Evolutionary conservation across 768 basidiomycete genomes (phyloP).

Genomic region (Gloeophyllum trabeum): DNA sequence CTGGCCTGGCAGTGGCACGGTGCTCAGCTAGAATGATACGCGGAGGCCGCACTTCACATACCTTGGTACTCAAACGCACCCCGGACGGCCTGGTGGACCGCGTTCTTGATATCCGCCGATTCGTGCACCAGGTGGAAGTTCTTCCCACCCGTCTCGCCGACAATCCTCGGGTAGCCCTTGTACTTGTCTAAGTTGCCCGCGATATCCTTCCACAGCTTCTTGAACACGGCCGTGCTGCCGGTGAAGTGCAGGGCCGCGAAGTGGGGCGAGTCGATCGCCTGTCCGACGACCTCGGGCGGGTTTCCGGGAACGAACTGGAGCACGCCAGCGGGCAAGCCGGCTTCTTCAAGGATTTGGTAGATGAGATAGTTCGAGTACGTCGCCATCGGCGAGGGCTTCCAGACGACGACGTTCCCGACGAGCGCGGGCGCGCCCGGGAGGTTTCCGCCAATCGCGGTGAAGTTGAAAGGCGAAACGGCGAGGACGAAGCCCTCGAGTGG

Average conservation of each 20-base stretch:
- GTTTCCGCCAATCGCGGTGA: constrained; percentile 96
- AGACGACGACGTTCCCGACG: constrained; percentile 89
- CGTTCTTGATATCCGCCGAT: constrained; percentile 78
- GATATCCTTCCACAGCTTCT: constrained; percentile 94
- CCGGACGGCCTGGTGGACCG: constrained; percentile 81
- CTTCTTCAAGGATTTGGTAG: constrained; percentile 85
- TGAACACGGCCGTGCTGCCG: constrained; percentile 91
- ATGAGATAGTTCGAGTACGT: constrained; percentile 92
- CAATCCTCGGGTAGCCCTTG: constrained; percentile 84
- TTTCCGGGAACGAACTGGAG: constrained; percentile 96
- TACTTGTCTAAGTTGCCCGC: constrained; percentile 81
- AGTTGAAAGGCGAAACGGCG: constrained; percentile 97
- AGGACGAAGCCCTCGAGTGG: constrained; percentile 97
- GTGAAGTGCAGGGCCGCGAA: constrained; percentile 96
- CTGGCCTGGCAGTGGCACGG: constrained; percentile 43
- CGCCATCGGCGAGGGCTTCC: constrained; percentile 96
- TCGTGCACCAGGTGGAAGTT: constrained; percentile 94
- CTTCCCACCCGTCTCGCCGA: constrained; percentile 97
- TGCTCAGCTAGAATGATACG: background rate
- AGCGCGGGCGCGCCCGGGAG: constrained; percentile 85
- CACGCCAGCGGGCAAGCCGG: constrained; percentile 88
- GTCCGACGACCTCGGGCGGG: constrained; percentile 73
- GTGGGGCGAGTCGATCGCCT: constrained; percentile 64
- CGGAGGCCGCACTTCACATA: constrained; percentile 12
- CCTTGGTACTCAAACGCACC: constrained; percentile 96